Evolutionary conservation across 805 yeast genomes (phyloP), one percentile per base, ranked within the genome.

Genomic region (Ogataea paraovalis): DNA sequence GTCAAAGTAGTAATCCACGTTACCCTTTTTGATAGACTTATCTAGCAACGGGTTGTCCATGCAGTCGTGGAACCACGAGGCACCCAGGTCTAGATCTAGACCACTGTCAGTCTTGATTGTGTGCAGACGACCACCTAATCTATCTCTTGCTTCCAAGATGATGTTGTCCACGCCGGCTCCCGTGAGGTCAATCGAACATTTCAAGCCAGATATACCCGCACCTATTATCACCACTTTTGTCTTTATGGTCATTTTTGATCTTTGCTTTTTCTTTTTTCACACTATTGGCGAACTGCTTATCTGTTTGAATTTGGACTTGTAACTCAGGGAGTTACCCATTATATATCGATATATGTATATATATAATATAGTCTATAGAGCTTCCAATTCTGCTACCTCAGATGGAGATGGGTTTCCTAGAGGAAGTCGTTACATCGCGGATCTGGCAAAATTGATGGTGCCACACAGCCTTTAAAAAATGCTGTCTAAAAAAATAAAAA

Each of bases 41-140:
- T 71, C 65, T 47, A 87, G 77, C 23, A 86, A 70, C 1, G 78
- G 68, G 59, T 90, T 90, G 39, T 74, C 72, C 44, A 87, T 65
- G 5, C 89, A 78, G 54, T 88, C 96, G 59, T 90, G 97, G 62
- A 85, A 86, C 97, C 97, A 90, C 10, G 92, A 79, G 0, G 96
- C 96, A 0, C 97, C 97, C 18, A 88, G 55, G 61, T 89, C 96
- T 47, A 83, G 76, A 6, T 66, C 56, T 12, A 60, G 48, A 6
- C 64, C 65, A 6, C 57, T 42, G 3, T 59, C 56, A 23, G 58
- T 39, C 44, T 56, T 39, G 27, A 70, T 73, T 2, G 86, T 77
- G 18, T 69, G 58, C 10, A 83, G 60, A 44, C 96, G 68, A 0
- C 96, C 96, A 9, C 95, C 95, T 2, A 83, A 52, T 39, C 87